These are phyloP conservation scores for Hypoxylon fuscum DNA, from an alignment of 495 filamentous ascomycete genomes.

Conservation along the genomic window DNA sequence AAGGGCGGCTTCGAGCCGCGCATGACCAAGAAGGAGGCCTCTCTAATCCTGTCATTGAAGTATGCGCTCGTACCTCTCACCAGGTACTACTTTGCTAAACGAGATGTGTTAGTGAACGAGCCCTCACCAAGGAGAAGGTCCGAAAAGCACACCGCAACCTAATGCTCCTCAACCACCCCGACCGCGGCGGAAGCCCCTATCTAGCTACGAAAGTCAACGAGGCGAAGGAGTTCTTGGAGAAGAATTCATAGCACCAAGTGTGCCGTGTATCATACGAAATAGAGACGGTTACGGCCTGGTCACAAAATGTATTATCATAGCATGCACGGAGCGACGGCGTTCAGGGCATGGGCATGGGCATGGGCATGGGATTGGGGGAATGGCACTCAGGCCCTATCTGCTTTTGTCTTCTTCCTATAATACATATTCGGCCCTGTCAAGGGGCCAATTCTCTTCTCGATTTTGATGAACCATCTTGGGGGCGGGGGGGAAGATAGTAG, in stretches of 20 bases:
- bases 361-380: constrained; percentile 10
- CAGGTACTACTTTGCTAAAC: constrained; percentile 8
- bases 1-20: constrained; percentile 95
- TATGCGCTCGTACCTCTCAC: constrained; percentile 56
- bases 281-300: background rate
- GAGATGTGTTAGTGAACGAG: constrained; percentile 71
- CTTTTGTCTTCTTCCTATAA: constrained; percentile 18
- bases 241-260: constrained; percentile 57
- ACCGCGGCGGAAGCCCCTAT: constrained; percentile 96
- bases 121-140: constrained; percentile 87
- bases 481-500: no score
- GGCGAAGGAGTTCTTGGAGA: constrained; percentile 95
- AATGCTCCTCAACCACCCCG: constrained; percentile 98
- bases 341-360: constrained; percentile 22
- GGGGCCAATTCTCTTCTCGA: constrained; percentile 39
- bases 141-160: constrained; percentile 95
- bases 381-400: constrained; percentile 23
- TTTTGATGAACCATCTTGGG: no score
- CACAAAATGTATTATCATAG: constrained; percentile 30
- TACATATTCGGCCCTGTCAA: constrained; percentile 10
- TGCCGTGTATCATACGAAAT: background rate
- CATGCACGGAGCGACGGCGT: constrained; percentile 48
- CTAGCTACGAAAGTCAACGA: constrained; percentile 97
- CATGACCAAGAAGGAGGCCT: constrained; percentile 91
- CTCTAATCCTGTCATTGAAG: constrained; percentile 90